Conservation (phyloP, 2,329 filamentous ascomycete genomes). For the Elsinoe arachidis region DNA sequence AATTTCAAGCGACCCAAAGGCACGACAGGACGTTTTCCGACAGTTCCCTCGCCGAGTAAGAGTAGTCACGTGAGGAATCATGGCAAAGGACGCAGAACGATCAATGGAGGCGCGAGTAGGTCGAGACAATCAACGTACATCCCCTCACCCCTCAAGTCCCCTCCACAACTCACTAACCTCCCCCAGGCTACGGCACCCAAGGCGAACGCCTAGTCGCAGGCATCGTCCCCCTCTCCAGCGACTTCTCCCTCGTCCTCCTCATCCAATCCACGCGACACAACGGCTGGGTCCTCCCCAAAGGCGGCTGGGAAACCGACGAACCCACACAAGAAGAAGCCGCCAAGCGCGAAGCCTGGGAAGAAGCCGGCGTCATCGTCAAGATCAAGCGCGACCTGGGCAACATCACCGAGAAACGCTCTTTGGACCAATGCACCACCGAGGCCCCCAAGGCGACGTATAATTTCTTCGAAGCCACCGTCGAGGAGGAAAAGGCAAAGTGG, state of each 20-base stretch:
- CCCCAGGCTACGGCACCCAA: constrained; percentile 75
- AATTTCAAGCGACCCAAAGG: background rate
- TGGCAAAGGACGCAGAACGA: constrained; percentile 38
- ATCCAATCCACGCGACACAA: constrained; percentile 87
- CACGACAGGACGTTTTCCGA: background rate
- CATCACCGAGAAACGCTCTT: constrained; percentile 69
- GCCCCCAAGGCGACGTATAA: constrained; percentile 68
- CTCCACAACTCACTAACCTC: constrained; percentile 19
- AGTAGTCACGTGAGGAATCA: constrained; percentile 19
- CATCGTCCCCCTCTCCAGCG: constrained; percentile 77
- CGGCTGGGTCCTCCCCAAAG: constrained; percentile 95
- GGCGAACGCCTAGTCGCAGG: constrained; percentile 94
- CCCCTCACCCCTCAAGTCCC: background rate
- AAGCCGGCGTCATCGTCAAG: constrained; percentile 81
- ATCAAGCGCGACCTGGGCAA: constrained; percentile 79
- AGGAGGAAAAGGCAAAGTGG: constrained; percentile 78
- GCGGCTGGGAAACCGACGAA: constrained; percentile 95
- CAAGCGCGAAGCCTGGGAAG: constrained; percentile 91
- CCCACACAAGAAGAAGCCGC: constrained; percentile 74
- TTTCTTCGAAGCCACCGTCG: constrained; percentile 83
- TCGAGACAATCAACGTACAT: constrained; percentile 66
- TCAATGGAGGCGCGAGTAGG: constrained; percentile 61
- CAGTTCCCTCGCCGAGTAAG: background rate
- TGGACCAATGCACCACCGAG: constrained; percentile 40
- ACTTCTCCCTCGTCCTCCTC: constrained; percentile 80